A percentile compares a stretch with the other conserved stretches of the same genome.
These are phyloP conservation scores for Trichoderma sp. DNA, from an alignment of 2,329 filamentous ascomycete genomes.

Conservation along the genomic window DNA sequence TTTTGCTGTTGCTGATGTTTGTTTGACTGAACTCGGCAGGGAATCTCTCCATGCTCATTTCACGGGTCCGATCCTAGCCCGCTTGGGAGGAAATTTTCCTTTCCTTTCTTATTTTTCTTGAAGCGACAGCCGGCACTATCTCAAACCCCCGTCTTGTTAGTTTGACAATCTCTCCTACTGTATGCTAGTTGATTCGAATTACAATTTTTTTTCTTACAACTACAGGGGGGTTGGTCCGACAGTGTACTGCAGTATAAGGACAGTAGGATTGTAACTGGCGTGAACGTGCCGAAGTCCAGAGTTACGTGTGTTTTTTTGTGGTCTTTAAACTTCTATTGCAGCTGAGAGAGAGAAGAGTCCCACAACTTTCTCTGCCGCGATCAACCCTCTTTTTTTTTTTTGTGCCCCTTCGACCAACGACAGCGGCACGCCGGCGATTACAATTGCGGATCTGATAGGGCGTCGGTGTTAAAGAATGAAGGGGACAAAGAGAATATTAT, in stretches of 20 bases:
- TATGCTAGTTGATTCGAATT: background rate
- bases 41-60: background rate
- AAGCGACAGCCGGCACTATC: slow-evolving; percentile 4
- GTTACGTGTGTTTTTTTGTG: background rate
- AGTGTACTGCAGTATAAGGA: background rate
- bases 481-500: background rate
- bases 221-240: background rate
- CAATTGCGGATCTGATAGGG: background rate
- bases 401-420: background rate
- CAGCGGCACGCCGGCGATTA: background rate
- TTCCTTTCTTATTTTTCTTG: background rate
- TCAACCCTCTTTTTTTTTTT: background rate
- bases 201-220: background rate
- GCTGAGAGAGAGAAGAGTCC: background rate
- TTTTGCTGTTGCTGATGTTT: background rate
- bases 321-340: background rate
- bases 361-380: background rate
- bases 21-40: background rate
- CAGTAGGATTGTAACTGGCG: background rate
- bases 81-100: background rate
- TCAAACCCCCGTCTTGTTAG: background rate
- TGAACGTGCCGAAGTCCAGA: background rate
- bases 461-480: slow-evolving; percentile 1
- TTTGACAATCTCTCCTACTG: background rate
- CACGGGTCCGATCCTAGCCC: background rate